A percentile compares a stretch with the other conserved stretches of the same genome.
These are phyloP conservation scores for Choiromyces venosus DNA, from an alignment of 495 filamentous ascomycete genomes.

Conservation along the genomic window DNA sequence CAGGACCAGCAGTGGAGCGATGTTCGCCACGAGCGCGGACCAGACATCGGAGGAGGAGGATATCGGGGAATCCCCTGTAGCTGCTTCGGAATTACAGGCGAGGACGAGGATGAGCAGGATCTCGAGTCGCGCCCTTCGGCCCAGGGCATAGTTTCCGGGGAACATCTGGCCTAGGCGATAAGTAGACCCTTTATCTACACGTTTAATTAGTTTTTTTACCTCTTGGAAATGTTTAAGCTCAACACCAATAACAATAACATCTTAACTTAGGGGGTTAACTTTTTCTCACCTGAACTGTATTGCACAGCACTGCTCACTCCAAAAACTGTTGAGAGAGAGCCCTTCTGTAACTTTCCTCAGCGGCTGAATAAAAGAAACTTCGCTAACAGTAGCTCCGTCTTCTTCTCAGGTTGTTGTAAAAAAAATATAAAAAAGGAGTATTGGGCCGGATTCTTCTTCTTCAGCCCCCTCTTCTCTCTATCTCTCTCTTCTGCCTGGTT, in stretches of 20 bases:
- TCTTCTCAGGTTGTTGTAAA: too few species aligned
- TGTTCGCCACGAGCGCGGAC: conserved; percentile 26
- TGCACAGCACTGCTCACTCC: not conserved
- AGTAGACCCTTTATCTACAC: not conserved
- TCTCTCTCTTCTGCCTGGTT: too few species aligned
- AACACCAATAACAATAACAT: not conserved
- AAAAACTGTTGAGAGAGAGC: not conserved
- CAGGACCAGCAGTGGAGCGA: conserved; percentile 24
- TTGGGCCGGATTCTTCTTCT: too few species aligned
- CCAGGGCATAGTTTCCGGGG: not conserved
- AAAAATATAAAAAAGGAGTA: too few species aligned
- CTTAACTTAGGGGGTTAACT: not conserved
- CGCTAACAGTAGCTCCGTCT: too few species aligned
- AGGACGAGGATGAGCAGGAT: not conserved
- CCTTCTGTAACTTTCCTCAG: not conserved
- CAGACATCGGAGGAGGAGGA: conserved; percentile 17
- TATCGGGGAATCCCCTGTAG: not conserved
- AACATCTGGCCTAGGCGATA: not conserved
- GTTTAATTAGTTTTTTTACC: not conserved
- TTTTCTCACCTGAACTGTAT: not conserved
- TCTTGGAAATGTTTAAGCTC: not conserved
- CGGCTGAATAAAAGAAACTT: not conserved
- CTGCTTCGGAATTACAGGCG: not conserved
- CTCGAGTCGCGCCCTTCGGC: not conserved
- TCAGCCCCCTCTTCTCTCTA: too few species aligned